These are phyloP conservation scores for Camillea tinctor DNA, from an alignment of 2,329 filamentous ascomycete genomes.

Conservation along the genomic window DNA sequence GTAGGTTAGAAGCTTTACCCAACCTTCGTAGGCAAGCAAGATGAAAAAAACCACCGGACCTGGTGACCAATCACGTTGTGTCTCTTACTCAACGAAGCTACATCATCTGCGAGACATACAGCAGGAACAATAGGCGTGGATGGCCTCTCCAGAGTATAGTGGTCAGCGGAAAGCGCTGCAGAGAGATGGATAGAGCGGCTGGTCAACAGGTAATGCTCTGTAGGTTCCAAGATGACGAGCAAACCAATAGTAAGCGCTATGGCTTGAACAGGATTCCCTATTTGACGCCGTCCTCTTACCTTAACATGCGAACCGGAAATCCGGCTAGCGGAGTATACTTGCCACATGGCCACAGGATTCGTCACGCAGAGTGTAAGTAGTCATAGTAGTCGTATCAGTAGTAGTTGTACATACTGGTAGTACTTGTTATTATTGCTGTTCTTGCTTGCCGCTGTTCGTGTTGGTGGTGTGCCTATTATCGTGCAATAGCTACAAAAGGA, in stretches of 20 bases:
- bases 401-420: conserved; percentile 6
- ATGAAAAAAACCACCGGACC: too few relatives aligned
- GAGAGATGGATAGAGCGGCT: too few relatives aligned
- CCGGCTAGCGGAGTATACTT: conserved; percentile 1
- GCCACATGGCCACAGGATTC: conserved; percentile 14
- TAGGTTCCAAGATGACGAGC: not conserved
- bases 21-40: too few relatives aligned
- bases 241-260: not conserved
- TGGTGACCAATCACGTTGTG: not conserved
- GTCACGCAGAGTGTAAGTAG: conserved; percentile 16
- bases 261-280: not conserved
- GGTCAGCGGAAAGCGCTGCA: not conserved
- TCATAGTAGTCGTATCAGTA: too few relatives aligned
- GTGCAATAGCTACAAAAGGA: conserved; percentile 1
- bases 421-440: conserved; percentile 1
- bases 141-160: conserved; percentile 7
- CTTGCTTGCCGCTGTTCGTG: too few relatives aligned
- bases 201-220: too few relatives aligned
- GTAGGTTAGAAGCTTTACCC: too few relatives aligned
- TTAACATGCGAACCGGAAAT: not conserved
- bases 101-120: conserved; percentile 15
- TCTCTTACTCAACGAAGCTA: not conserved
- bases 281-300: not conserved
- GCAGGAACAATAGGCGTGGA: conserved; percentile 13
- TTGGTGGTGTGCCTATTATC: too few relatives aligned